Percentiles rank a stretch among this genome's conserved stretches.
phyloP scores from a whole-genome alignment of 176 grass and related monocot genomes.

The Calamus simplicifolius region DNA sequence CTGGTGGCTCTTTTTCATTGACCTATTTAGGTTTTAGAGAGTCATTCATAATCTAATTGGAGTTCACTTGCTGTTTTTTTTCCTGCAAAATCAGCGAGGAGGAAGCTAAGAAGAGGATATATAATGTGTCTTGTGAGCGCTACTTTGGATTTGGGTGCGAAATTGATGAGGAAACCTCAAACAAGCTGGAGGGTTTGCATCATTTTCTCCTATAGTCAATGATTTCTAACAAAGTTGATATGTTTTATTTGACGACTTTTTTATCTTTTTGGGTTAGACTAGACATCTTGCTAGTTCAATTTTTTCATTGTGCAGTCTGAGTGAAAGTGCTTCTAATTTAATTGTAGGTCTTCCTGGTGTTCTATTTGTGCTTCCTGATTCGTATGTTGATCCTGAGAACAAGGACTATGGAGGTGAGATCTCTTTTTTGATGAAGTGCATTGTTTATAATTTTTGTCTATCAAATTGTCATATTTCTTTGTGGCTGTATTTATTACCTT shows the following conservation, averaged over 20 bases:
- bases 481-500: too few relatives aligned
- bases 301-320: too few relatives aligned
- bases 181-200: constrained; percentile 75
- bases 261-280: too few relatives aligned
- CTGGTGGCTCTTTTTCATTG: too few relatives aligned
- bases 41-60: too few relatives aligned
- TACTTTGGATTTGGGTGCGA: constrained; percentile 98
- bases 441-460: too few relatives aligned
- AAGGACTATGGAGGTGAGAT: constrained; percentile 88
- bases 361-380: constrained; percentile 97
- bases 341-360: constrained; percentile 69
- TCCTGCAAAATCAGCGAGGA: constrained; percentile 39
- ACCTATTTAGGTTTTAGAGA: too few relatives aligned
- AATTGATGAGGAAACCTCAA: constrained; percentile 81
- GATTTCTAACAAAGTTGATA: not conserved
- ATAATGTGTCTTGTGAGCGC: constrained; percentile 92
- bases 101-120: constrained; percentile 88
- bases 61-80: too few relatives aligned
- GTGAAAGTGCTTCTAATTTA: too few relatives aligned
- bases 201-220: not conserved
- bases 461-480: too few relatives aligned
- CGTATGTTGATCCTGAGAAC: constrained; percentile 95
- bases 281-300: too few relatives aligned
- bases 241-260: not conserved
- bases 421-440: not conserved